These are phyloP conservation scores for Lojkania enalia DNA, from an alignment of 2,329 filamentous ascomycete species.

Conservation along the genomic window DNA sequence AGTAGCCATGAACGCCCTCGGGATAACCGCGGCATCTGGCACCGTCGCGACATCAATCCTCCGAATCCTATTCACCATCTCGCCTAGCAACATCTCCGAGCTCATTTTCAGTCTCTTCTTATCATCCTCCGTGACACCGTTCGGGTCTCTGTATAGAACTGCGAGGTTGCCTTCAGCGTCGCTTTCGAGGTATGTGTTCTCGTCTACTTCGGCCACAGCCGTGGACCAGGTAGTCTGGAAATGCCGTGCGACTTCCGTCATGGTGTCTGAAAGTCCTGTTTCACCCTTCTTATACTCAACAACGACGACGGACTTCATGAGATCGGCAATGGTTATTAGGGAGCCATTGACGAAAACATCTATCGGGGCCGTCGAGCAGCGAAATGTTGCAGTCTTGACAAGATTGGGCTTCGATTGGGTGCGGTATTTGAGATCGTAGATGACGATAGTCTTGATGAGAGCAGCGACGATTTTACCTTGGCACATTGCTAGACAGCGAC, in stretches of 20 bases:
- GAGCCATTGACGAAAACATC: slow-evolving; percentile 75
- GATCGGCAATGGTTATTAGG: slow-evolving; percentile 80
- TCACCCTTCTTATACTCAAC: slow-evolving; percentile 68
- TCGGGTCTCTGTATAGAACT: slow-evolving; percentile 72
- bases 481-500: slow-evolving; percentile 75
- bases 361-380: slow-evolving; percentile 81
- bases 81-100: slow-evolving; percentile 82
- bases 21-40: slow-evolving; percentile 69
- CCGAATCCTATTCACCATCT: slow-evolving; percentile 89
- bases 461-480: slow-evolving; percentile 77
- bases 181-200: slow-evolving; percentile 76
- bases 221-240: slow-evolving; percentile 83
- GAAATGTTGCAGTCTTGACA: slow-evolving; percentile 72
- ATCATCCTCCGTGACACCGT: slow-evolving; percentile 76
- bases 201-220: slow-evolving; percentile 71
- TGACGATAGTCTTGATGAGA: slow-evolving; percentile 80
- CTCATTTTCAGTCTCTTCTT: slow-evolving; percentile 70
- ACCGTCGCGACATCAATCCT: slow-evolving; percentile 69
- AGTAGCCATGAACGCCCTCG: slow-evolving; percentile 85
- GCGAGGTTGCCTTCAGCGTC: slow-evolving; percentile 88
- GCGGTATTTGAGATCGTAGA: slow-evolving; percentile 61
- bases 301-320: slow-evolving; percentile 90
- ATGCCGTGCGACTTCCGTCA: slow-evolving; percentile 78
- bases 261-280: slow-evolving; percentile 60
- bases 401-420: slow-evolving; percentile 59